Conservation (phyloP, 345 rosid species). For the Populus ilicifolia region DNA sequence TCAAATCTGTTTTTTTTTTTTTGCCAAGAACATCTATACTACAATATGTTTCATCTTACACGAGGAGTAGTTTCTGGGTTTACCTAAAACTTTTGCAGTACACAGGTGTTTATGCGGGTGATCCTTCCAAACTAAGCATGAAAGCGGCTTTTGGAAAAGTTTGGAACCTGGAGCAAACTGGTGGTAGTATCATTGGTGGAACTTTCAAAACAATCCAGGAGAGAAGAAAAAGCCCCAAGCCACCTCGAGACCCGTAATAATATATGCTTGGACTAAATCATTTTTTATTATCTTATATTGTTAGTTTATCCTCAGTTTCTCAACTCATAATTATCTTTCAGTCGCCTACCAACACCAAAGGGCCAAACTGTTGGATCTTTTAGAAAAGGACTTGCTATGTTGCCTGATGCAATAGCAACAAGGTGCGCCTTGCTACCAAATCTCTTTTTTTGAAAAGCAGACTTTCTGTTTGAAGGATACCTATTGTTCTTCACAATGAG, state of each 20-base stretch:
- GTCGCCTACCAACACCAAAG: slow-evolving; percentile 81
- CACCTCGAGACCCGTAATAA: slow-evolving; percentile 74
- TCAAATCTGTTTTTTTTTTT: neutral
- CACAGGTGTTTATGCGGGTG: slow-evolving; percentile 91
- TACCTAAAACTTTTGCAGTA: slow-evolving; percentile 1
- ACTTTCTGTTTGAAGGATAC: neutral
- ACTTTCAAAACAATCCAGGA: slow-evolving; percentile 74
- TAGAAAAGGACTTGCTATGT: slow-evolving; percentile 77
- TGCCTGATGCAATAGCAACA: slow-evolving; percentile 78
- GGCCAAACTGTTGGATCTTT: slow-evolving; percentile 98
- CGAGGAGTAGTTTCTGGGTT: neutral
- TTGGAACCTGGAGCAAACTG: slow-evolving; percentile 88
- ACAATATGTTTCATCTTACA: neutral
- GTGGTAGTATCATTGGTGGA: slow-evolving; percentile 85
- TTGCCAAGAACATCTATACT: neutral
- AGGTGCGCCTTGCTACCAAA: slow-evolving; percentile 40
- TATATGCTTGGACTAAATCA: slow-evolving; percentile 16
- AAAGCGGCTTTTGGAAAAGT: slow-evolving; percentile 96
- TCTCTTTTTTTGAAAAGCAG: slow-evolving; percentile 1
- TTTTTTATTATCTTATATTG: neutral
- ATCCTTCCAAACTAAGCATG: slow-evolving; percentile 89
- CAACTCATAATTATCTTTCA: slow-evolving; percentile 29
- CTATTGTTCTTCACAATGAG: neutral
- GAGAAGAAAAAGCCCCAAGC: slow-evolving; percentile 58
- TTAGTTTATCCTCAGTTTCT: slow-evolving; percentile 5